These are phyloP conservation scores for Datura wrightii DNA, from an alignment of 257 asterid species.

Conservation along the genomic window DNA sequence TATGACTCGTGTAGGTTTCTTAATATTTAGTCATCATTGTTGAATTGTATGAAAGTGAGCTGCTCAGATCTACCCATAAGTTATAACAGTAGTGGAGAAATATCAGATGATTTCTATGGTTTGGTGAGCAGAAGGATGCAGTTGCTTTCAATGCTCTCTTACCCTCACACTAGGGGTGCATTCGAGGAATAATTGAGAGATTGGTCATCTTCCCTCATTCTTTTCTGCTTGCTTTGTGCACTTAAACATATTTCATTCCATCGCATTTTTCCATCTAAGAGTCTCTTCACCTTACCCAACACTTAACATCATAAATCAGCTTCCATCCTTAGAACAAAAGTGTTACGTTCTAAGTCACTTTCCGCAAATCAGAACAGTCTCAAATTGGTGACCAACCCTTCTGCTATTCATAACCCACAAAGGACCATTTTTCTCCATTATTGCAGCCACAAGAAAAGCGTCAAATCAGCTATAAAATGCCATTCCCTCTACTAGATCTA, in stretches of 20 bases:
- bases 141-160: background rate
- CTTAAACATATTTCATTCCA: background rate
- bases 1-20: background rate
- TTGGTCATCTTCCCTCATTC: background rate
- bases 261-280: constrained; percentile 6
- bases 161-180: background rate
- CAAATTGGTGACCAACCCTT: background rate
- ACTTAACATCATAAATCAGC: constrained; percentile 13
- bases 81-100: background rate
- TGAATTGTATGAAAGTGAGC: background rate
- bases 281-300: constrained; percentile 23
- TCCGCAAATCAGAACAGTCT: background rate
- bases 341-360: background rate
- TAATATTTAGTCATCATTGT: constrained; percentile 12
- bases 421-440: background rate
- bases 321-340: background rate
- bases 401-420: background rate
- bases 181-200: background rate
- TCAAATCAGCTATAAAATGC: background rate
- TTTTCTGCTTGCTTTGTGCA: constrained; percentile 19
- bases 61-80: background rate
- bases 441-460: background rate
- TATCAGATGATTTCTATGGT: background rate
- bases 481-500: constrained; percentile 1
- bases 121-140: background rate